A percentile compares a stretch with the other conserved stretches of the same genome.
Conservation (phyloP, 805 yeast genomes). For the Candida berthetii region DNA sequence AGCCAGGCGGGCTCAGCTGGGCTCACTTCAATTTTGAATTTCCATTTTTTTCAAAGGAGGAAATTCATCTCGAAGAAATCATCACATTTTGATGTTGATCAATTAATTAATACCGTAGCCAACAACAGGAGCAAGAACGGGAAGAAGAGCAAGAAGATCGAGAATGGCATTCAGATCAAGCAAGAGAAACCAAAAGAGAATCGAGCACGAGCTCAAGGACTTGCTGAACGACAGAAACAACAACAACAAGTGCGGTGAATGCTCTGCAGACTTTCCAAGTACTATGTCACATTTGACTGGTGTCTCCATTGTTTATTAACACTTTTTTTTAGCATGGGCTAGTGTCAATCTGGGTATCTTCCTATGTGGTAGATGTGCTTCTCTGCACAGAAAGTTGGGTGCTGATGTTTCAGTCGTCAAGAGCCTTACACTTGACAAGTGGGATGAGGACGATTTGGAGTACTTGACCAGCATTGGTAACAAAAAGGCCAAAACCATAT, state of each 20-base stretch:
- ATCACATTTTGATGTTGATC: too few species aligned
- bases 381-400: conserved; percentile 65
- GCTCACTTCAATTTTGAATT: too few species aligned
- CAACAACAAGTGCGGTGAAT: conserved; percentile 74
- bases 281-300: conserved; percentile 20
- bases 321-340: conserved; percentile 21
- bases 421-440: conserved; percentile 65
- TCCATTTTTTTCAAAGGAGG: too few species aligned
- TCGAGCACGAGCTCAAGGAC: conserved; percentile 49
- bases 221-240: conserved; percentile 55
- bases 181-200: conserved; percentile 33
- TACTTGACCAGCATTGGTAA: conserved; percentile 46
- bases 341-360: conserved; percentile 51
- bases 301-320: neutral
- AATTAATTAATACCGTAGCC: too few species aligned
- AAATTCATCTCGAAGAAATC: too few species aligned
- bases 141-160: too few species aligned
- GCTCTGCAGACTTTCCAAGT: conserved; percentile 63
- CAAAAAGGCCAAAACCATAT: conserved; percentile 46
- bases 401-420: conserved; percentile 58
- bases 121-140: too few species aligned
- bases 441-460: conserved; percentile 56
- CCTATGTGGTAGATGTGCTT: conserved; percentile 82
- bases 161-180: conserved; percentile 3
- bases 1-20: too few species aligned